Conservation (phyloP, 352 stramenopile species). For the Pythium rishiriense region DNA sequence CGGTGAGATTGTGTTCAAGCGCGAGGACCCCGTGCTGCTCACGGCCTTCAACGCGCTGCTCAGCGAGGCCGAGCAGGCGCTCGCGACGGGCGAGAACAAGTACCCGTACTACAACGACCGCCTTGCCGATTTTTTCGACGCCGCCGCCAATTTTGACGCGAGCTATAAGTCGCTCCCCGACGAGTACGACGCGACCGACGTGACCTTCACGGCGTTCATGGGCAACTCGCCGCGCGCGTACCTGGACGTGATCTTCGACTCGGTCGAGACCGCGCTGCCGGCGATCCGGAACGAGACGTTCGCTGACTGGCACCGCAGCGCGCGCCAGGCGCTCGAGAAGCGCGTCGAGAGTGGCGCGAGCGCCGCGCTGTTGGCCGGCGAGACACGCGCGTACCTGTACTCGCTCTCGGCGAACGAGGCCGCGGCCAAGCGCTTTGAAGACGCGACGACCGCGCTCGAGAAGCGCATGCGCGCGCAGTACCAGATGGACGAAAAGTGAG, state of each 20-base stretch:
- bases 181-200: not conserved
- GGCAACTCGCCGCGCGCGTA: not conserved
- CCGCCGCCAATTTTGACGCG: not conserved
- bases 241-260: slow-evolving; percentile 7
- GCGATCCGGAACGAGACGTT: slow-evolving; percentile 3
- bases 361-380: not conserved
- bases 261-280: not conserved
- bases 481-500: not conserved
- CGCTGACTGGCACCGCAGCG: not conserved
- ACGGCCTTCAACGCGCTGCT: slow-evolving; percentile 1
- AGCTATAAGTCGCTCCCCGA: not conserved
- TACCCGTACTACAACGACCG: slow-evolving; percentile 1
- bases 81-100: not conserved
- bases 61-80: not conserved
- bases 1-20: not conserved
- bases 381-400: not conserved
- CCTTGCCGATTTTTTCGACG: not conserved
- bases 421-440: not conserved
- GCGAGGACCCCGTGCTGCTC: not conserved
- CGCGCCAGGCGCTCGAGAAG: not conserved
- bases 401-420: not conserved
- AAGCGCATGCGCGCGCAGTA: not conserved
- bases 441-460: not conserved
- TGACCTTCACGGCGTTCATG: not conserved
- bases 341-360: not conserved